Evolutionary conservation across 2,329 filamentous ascomycete genomes (phyloP), one percentile per base, ranked within the genome.

Genomic region (Colletotrichum godetiae): DNA sequence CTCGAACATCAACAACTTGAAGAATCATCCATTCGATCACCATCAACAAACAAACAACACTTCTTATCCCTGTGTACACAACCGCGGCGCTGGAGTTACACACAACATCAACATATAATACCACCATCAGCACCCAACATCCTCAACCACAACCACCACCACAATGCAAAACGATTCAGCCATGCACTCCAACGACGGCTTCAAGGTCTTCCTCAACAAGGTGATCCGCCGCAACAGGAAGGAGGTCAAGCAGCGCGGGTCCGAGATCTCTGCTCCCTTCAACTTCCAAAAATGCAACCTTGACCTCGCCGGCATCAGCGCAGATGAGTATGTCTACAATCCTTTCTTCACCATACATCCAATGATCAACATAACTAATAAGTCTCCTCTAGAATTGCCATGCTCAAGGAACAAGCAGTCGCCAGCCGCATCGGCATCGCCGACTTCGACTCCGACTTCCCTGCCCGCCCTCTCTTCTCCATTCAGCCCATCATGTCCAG

Each of bases 251-350:
- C 79, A 80, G 24, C 42, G 42, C 42, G 78, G 77, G n/a, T 72
- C 86, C 15, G 82, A 87, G 65, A 89, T 89, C 79, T 91, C 89
- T 62, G 86, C 86, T 11, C 90, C 90, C 0, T 92, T 89, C 80
- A 85, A 91, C 79, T 88, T 91, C 77, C 87, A 88, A 78, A 86
- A 86, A 71, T 88, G 90, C 77, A 81, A 84, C n/a, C 82, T 87
- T 53, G 81, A 81, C 56, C 81, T 91, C 15, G 88, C 88, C 2
- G 90, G 89, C 52, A 83, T 91, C 55, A 88, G 87, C 58, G 85
- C 89, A 75, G 88, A 91, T 76, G 89, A 92, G 89, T 91, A 85
- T 80, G 89, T 83, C 15, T 22, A 46, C 6, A 46, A 3, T 52
- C 53, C 55, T 63, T 35, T 35, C n/a, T 35, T 35, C n/a, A 56